A percentile compares a stretch with the other conserved stretches of the same genome.
Conservation (phyloP, 805 yeast genomes). For the Zygosaccharomyces gambellarensis region DNA sequence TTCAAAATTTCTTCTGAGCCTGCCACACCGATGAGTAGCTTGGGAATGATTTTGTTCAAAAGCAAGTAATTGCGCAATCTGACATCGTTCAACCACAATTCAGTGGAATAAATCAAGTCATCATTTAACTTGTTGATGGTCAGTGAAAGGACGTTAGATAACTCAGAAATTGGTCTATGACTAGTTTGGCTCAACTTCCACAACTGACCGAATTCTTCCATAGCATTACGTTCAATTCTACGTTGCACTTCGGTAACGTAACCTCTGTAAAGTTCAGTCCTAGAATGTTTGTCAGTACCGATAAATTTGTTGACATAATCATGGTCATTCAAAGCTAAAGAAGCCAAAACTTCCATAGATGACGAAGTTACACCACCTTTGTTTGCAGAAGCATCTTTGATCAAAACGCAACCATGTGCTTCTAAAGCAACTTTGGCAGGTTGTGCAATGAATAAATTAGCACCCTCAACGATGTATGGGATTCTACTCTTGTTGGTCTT, state of each 20-base stretch:
- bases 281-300: slow-evolving; percentile 44
- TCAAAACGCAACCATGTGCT: slow-evolving; percentile 77
- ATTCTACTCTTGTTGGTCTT: slow-evolving; percentile 71
- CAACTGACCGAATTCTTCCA: slow-evolving; percentile 76
- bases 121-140: slow-evolving; percentile 83
- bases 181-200: slow-evolving; percentile 71
- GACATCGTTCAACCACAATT: slow-evolving; percentile 78
- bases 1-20: slow-evolving; percentile 63
- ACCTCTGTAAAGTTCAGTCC: slow-evolving; percentile 71
- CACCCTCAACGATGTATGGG: slow-evolving; percentile 95
- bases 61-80: slow-evolving; percentile 67
- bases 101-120: slow-evolving; percentile 74
- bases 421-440: slow-evolving; percentile 85
- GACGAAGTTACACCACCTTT: slow-evolving; percentile 99
- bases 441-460: slow-evolving; percentile 92
- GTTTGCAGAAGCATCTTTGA: slow-evolving; percentile 95
- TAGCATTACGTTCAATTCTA: slow-evolving; percentile 71
- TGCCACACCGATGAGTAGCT: slow-evolving; percentile 55
- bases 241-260: slow-evolving; percentile 82
- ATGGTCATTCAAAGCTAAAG: slow-evolving; percentile 82
- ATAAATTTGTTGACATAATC: slow-evolving; percentile 73
- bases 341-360: slow-evolving; percentile 90
- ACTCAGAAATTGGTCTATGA: slow-evolving; percentile 55
- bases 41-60: slow-evolving; percentile 72
- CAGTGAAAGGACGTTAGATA: slow-evolving; percentile 78